Evolutionary conservation across 1,139 yeast species (phyloP).

Genomic region (Taiozyma sp.): DNA sequence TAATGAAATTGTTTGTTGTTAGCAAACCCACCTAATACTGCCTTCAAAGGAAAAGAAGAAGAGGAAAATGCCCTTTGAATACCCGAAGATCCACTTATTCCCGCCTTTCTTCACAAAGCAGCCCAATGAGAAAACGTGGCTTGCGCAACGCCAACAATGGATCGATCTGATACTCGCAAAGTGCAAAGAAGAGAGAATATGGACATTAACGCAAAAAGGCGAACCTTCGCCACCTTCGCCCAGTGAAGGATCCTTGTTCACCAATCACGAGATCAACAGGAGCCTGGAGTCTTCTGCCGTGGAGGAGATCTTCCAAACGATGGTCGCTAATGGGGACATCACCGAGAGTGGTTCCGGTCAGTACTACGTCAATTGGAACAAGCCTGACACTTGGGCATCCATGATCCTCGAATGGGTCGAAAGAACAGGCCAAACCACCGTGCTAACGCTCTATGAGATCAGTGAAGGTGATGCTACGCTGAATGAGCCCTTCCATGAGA

Average conservation of each 20-base stretch:
- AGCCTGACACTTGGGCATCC: slow-evolving; percentile 75
- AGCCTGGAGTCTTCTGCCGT: slow-evolving; percentile 52
- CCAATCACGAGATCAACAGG: slow-evolving; percentile 28
- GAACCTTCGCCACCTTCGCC: slow-evolving; percentile 9
- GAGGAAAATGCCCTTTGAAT: slow-evolving; percentile 24
- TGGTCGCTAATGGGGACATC: background rate
- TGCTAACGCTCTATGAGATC: slow-evolving; percentile 80
- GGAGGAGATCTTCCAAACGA: slow-evolving; percentile 43
- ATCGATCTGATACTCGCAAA: slow-evolving; percentile 47
- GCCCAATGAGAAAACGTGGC: slow-evolving; percentile 75
- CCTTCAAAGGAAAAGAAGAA: too few relatives aligned
- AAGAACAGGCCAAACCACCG: slow-evolving; percentile 68
- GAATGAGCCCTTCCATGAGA: slow-evolving; percentile 54
- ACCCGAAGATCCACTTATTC: slow-evolving; percentile 76
- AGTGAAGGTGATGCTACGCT: slow-evolving; percentile 56
- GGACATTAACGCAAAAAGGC: slow-evolving; percentile 42
- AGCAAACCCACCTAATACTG: too few relatives aligned
- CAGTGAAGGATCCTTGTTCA: slow-evolving; percentile 30
- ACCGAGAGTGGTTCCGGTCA: slow-evolving; percentile 19
- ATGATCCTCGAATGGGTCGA: slow-evolving; percentile 59
- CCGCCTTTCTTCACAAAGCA: slow-evolving; percentile 93
- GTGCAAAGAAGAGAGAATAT: slow-evolving; percentile 53
- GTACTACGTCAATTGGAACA: slow-evolving; percentile 63
- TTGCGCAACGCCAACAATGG: slow-evolving; percentile 68
- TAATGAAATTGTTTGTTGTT: too few relatives aligned